These are phyloP conservation scores for Eimeria falciformis DNA, from an alignment of 169 alveolate species.

Conservation along the genomic window DNA sequence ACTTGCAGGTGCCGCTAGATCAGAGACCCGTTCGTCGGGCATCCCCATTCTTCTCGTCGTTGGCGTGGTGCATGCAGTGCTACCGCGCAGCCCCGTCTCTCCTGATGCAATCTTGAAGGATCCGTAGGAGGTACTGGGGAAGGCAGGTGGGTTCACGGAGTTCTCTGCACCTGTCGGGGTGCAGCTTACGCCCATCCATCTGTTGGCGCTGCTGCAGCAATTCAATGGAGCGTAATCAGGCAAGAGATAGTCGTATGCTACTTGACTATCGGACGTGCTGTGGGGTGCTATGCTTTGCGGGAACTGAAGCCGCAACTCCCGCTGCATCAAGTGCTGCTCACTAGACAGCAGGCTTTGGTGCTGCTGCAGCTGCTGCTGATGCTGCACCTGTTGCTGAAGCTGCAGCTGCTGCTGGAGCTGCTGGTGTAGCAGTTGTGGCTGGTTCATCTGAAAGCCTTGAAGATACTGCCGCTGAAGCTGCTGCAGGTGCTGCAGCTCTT, in stretches of 20 bases:
- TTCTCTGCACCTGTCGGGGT: background rate
- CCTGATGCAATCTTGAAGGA: background rate
- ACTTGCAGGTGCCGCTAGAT: background rate
- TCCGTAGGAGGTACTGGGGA: background rate
- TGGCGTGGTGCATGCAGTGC: no score
- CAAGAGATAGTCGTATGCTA: background rate
- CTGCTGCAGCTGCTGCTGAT: background rate
- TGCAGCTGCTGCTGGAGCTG: conserved; percentile 28
- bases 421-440: conserved; percentile 21
- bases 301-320: background rate
- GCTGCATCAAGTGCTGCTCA: conserved; percentile 5
- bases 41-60: no score
- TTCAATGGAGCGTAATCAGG: background rate
- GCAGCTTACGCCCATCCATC: conserved; percentile 25
- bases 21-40: no score
- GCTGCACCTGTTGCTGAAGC: background rate
- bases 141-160: background rate
- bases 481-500: background rate
- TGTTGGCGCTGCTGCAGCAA: conserved; percentile 55
- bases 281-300: background rate
- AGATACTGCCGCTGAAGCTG: background rate
- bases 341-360: background rate
- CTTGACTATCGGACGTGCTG: background rate
- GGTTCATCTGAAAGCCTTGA: background rate
- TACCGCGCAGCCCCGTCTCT: background rate